phyloP scores from a whole-genome alignment of 176 grass and related monocot genomes.

The Alopecurus myosuroides region DNA sequence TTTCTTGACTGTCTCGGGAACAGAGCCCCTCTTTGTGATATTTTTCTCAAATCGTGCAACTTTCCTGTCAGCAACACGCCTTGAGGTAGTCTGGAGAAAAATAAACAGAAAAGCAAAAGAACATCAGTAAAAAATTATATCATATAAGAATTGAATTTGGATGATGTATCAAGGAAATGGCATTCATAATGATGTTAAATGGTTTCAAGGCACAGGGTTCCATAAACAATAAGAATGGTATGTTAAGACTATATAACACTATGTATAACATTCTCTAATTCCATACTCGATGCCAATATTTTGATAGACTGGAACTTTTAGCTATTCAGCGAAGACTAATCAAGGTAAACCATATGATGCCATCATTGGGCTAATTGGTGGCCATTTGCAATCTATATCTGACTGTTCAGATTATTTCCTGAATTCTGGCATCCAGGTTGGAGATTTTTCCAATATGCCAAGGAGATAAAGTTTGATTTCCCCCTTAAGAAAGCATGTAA shows the following conservation, averaged over 20 bases:
- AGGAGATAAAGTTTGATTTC: background rate
- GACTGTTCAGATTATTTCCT: background rate
- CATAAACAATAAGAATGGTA: background rate
- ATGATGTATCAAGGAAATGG: constrained; percentile 13
- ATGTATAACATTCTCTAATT: background rate
- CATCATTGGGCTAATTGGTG: background rate
- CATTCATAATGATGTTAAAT: background rate
- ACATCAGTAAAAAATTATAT: background rate
- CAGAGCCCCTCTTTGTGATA: constrained; percentile 71
- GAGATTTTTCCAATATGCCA: background rate
- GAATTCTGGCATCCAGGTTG: background rate
- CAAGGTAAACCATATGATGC: background rate
- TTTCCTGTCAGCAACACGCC: constrained; percentile 66
- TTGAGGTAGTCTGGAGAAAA: constrained; percentile 70
- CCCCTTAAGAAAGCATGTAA: background rate
- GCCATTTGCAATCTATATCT: background rate
- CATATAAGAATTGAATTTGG: background rate
- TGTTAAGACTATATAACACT: background rate
- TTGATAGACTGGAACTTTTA: background rate
- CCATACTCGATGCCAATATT: background rate
- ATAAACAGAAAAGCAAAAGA: background rate
- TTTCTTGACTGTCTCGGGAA: constrained; percentile 80
- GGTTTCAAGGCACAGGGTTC: background rate
- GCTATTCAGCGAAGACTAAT: background rate
- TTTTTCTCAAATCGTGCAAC: constrained; percentile 79